Percentiles rank a stretch among this genome's conserved stretches.
phyloP scores from a whole-genome alignment of 2,329 filamentous ascomycete species.

The Tolypocladium cylindrosporum region DNA sequence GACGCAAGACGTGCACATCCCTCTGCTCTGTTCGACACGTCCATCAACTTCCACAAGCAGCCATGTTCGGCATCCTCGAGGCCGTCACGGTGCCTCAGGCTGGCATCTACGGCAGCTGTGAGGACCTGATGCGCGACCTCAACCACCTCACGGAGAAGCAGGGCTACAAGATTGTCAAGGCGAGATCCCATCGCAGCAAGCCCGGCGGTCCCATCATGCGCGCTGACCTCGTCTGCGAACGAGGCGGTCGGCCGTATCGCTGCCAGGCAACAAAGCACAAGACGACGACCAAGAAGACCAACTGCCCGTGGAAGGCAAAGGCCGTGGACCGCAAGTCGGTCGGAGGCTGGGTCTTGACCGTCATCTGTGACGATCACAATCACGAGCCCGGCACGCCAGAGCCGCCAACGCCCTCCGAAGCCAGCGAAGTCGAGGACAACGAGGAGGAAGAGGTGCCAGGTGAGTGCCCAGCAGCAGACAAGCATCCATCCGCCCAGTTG shows the following conservation, averaged over 20 bases:
- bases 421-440: slow-evolving; percentile 22
- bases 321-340: slow-evolving; percentile 32
- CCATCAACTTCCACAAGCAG: slow-evolving; percentile 11
- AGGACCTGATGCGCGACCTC: slow-evolving; percentile 30
- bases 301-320: slow-evolving; percentile 35
- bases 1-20: slow-evolving; percentile 11
- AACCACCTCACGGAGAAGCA: slow-evolving; percentile 31
- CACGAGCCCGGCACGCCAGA: slow-evolving; percentile 34
- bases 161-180: slow-evolving; percentile 36
- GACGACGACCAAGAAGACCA: slow-evolving; percentile 34
- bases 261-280: slow-evolving; percentile 34
- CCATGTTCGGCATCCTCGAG: slow-evolving; percentile 34
- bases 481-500: background rate
- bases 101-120: slow-evolving; percentile 27
- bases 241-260: slow-evolving; percentile 32
- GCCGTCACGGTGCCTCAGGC: slow-evolving; percentile 25
- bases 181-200: slow-evolving; percentile 30
- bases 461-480: background rate
- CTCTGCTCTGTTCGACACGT: slow-evolving; percentile 9
- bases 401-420: slow-evolving; percentile 24
- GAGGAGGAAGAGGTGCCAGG: slow-evolving; percentile 12
- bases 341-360: slow-evolving; percentile 33
- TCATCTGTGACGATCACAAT: slow-evolving; percentile 33
- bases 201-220: slow-evolving; percentile 31
- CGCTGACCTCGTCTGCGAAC: slow-evolving; percentile 34